A percentile compares a stretch with the other conserved stretches of the same genome.
Conservation (phyloP, 2,329 filamentous ascomycete genomes). For the Aphanoascus verrucosus region DNA sequence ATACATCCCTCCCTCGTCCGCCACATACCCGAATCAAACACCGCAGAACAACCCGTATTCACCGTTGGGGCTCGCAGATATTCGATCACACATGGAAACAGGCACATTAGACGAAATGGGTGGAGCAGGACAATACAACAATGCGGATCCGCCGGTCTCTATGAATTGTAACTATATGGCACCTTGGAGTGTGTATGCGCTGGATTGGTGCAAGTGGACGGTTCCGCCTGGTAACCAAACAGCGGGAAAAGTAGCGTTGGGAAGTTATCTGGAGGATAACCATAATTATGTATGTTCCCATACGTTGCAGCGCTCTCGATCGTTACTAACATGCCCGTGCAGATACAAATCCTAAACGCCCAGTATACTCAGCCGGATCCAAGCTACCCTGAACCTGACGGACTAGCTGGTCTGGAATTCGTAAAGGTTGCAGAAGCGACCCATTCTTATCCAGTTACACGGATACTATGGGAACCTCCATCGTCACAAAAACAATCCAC, state of each 20-base stretch:
- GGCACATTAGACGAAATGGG: slow-evolving; percentile 59
- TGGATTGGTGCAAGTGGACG: slow-evolving; percentile 99
- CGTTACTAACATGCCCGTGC: slow-evolving; percentile 12
- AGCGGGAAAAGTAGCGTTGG: slow-evolving; percentile 85
- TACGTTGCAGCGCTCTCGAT: background rate
- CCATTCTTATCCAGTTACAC: slow-evolving; percentile 92
- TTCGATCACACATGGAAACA: slow-evolving; percentile 75
- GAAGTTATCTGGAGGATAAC: slow-evolving; percentile 93
- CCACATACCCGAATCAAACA: slow-evolving; percentile 39
- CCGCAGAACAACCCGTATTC: slow-evolving; percentile 60
- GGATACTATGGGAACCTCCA: slow-evolving; percentile 90
- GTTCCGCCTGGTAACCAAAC: slow-evolving; percentile 55
- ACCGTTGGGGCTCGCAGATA: slow-evolving; percentile 82
- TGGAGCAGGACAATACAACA: slow-evolving; percentile 49
- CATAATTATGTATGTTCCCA: slow-evolving; percentile 73
- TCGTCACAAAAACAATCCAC: slow-evolving; percentile 92
- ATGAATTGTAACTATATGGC: slow-evolving; percentile 86
- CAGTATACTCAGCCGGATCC: slow-evolving; percentile 62
- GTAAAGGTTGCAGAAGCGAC: slow-evolving; percentile 90
- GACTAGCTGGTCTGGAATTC: slow-evolving; percentile 74
- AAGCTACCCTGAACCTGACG: slow-evolving; percentile 50
- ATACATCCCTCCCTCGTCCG: slow-evolving; percentile 42
- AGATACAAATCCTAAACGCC: slow-evolving; percentile 97
- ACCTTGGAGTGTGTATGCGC: slow-evolving; percentile 90
- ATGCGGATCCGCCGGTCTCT: slow-evolving; percentile 54